phyloP scores from a whole-genome alignment of 2,329 filamentous ascomycete species.

The Colletotrichum salicis region DNA sequence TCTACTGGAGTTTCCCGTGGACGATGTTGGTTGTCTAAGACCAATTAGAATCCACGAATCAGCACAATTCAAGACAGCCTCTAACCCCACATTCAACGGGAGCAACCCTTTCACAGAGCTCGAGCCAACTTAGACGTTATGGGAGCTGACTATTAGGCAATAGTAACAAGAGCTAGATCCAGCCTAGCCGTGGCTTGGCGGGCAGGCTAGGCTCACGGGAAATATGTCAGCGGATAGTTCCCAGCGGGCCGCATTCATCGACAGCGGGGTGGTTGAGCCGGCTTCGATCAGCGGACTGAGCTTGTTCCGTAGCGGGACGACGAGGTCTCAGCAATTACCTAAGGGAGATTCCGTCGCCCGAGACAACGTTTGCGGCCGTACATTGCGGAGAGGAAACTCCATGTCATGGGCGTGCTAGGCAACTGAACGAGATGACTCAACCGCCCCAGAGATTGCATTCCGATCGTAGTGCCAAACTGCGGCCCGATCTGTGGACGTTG shows the following conservation, averaged over 20 bases:
- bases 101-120: not conserved
- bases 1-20: conserved; percentile 7
- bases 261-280: not conserved
- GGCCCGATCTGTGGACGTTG: not conserved
- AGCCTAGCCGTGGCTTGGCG: conserved; percentile 5
- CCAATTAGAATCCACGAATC: conserved; percentile 1
- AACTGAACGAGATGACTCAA: conserved; percentile 7
- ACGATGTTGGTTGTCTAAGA: not conserved
- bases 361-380: conserved; percentile 34
- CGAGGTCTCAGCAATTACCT: not conserved
- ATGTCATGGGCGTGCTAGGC: not conserved
- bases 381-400: not conserved
- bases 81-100: conserved; percentile 26
- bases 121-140: conserved; percentile 13
- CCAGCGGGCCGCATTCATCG: conserved; percentile 28
- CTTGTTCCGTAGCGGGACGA: not conserved
- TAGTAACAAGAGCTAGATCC: not conserved
- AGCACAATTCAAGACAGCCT: not conserved
- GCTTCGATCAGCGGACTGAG: conserved; percentile 7
- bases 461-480: not conserved
- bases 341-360: conserved; percentile 9
- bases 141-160: not conserved
- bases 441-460: not conserved
- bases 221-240: conserved; percentile 13
- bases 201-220: not conserved